Base-by-base conservation (phyloP, 1,139 yeast genomes). In the Pichia sp. region DNA sequence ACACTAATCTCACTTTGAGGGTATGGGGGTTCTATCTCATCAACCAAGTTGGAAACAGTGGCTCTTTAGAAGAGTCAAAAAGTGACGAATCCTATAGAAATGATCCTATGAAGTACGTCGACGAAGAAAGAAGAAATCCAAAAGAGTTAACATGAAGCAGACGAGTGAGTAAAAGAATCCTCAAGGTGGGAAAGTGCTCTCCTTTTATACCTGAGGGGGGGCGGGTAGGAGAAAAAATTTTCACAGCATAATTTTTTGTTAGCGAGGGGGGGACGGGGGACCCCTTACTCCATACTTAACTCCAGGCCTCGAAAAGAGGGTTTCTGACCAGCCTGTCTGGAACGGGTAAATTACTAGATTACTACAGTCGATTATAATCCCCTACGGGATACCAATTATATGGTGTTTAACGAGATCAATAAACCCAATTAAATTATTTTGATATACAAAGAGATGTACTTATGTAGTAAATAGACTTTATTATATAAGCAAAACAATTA, bases 11-110 rank as follows among this genome's bases (percentile, higher is more conserved):
- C 88, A 82, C 87, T 82, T 94, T 88, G 71, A 96, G 96, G 95
- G 58, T 79, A 78, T 79, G 81, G 83, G 87, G 96, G 96, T 85
- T 84, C 85, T 76, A 77, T 76, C 96, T 87, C 96, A 89, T 90
- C 95, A 85, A 84, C 96, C 94, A 87, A 87, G 96, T 88, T 90
- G 96, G 96, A 87, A 85, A 87, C 95, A 86, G 95, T 89, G 96
- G 96, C 97, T 90, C 95, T 83, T 89, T 83, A 82, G 90, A 85
- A 86, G 95, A 88, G 95, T 85, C 95, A 88, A 84, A 86, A 95
- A 87, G 94, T 87, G 96, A 88, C 95, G 96, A 87, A 85, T 84
- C 87, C 96, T 89, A 91, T 91, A 91, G 97, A 91, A 90, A 91
- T 91, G 98, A 91, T 90, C 97, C 97, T 88, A 89, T 83, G 88